phyloP scores from a whole-genome alignment of 495 filamentous ascomycete genomes.

The Sabuloglossum arenarium region DNA sequence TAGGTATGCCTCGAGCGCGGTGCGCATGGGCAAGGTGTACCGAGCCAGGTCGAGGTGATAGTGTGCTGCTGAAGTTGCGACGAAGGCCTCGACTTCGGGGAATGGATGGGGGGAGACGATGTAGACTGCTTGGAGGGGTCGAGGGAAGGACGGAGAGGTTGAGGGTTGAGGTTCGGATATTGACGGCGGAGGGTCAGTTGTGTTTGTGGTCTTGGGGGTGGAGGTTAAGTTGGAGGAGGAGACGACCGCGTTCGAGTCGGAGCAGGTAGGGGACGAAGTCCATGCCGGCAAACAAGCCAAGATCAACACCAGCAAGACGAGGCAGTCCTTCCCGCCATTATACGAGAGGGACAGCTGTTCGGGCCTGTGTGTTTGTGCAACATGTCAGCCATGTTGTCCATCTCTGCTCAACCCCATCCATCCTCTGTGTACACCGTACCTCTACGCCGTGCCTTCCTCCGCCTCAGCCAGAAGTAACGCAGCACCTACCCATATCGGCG shows the following conservation, averaged over 20 bases:
- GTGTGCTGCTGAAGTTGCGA: conserved; percentile 30
- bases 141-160: conserved; percentile 7
- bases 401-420: too few relatives aligned
- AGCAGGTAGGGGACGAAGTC: conserved; percentile 72
- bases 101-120: conserved; percentile 69
- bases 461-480: not conserved
- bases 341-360: conserved; percentile 78
- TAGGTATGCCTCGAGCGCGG: conserved; percentile 62
- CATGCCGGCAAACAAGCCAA: too few relatives aligned
- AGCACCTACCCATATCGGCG: conserved; percentile 39
- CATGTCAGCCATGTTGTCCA: not conserved
- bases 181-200: too few relatives aligned
- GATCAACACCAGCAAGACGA: too few relatives aligned
- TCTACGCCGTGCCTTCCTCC: too few relatives aligned
- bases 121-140: conserved; percentile 58
- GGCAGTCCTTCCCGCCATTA: conserved; percentile 96
- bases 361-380: not conserved
- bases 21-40: conserved; percentile 59
- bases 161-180: conserved; percentile 6
- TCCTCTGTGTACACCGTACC: too few relatives aligned
- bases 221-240: conserved; percentile 8
- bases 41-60: conserved; percentile 64
- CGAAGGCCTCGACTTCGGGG: conserved; percentile 66
- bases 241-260: conserved; percentile 31
- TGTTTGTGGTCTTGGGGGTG: too few relatives aligned